phyloP scores from a whole-genome alignment of 495 filamentous ascomycete genomes.

The Penicillium macrosclerotiorum region DNA sequence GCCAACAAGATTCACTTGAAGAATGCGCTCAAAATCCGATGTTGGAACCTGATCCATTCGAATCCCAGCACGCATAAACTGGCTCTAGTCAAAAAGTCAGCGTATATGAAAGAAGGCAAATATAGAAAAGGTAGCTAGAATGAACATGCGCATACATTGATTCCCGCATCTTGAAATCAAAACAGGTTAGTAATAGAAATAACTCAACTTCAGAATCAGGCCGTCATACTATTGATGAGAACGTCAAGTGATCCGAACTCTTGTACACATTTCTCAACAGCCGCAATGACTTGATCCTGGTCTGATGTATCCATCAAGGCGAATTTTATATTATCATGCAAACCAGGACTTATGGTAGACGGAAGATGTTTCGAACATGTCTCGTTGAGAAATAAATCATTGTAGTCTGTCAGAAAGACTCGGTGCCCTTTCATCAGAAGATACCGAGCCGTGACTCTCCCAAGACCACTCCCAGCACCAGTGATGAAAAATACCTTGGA shows the following conservation, averaged over 20 bases:
- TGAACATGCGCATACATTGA: background rate
- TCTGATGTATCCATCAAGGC: background rate
- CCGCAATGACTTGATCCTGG: background rate
- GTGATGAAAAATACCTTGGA: slow-evolving; percentile 1
- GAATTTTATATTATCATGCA: background rate
- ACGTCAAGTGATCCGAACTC: background rate
- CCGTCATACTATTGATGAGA: background rate
- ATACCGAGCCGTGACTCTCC: slow-evolving; percentile 4
- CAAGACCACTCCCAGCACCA: slow-evolving; percentile 5
- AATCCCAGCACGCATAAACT: slow-evolving; percentile 1
- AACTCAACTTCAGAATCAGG: background rate
- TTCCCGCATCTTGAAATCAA: background rate
- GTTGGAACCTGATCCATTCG: slow-evolving; percentile 2
- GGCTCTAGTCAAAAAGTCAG: slow-evolving; percentile 1
- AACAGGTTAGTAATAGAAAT: background rate
- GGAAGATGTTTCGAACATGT: background rate
- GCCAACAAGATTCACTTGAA: slow-evolving; percentile 1
- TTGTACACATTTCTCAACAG: background rate
- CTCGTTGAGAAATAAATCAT: background rate
- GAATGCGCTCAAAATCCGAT: slow-evolving; percentile 2
- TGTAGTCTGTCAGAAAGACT: slow-evolving; percentile 7
- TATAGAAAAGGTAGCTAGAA: background rate
- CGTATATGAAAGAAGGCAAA: background rate
- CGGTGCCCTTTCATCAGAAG: slow-evolving; percentile 1
- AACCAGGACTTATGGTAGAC: background rate